phyloP scores from a whole-genome alignment of 257 asterid species.

The Solanum appendiculatum region DNA sequence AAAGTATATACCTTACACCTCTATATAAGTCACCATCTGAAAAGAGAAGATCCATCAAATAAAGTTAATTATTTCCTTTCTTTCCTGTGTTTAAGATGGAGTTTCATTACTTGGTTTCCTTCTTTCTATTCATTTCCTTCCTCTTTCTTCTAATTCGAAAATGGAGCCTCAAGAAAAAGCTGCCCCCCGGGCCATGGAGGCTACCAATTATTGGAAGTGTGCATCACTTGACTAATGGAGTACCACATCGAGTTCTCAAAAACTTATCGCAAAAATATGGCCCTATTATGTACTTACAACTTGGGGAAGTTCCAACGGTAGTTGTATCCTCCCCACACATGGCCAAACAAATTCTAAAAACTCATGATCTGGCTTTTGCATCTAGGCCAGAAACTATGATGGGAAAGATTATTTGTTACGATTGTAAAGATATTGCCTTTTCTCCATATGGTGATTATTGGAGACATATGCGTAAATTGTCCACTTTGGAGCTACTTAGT shows the following conservation, averaged over 20 bases:
- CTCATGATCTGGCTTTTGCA: conserved; percentile 2
- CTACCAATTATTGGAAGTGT: background rate
- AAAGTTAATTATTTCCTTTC: background rate
- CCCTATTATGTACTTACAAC: background rate
- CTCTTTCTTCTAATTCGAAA: background rate
- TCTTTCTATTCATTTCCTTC: background rate
- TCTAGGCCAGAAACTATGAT: conserved; percentile 7
- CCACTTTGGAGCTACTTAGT: background rate
- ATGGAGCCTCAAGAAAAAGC: background rate
- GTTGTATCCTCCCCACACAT: background rate
- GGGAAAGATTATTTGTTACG: background rate
- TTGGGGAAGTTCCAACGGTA: background rate
- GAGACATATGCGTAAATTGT: background rate
- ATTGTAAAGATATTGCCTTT: background rate
- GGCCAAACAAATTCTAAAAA: background rate
- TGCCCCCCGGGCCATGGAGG: background rate
- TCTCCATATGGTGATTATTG: background rate
- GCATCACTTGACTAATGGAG: background rate
- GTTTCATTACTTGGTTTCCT: background rate
- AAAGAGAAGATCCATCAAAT: background rate
- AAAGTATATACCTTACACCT: background rate
- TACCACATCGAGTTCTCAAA: conserved; percentile 1
- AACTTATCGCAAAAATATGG: background rate
- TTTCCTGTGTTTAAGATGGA: background rate
- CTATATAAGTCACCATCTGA: background rate